Conservation (phyloP, 1,139 yeast species). For the Geotrichum restrictum region DNA sequence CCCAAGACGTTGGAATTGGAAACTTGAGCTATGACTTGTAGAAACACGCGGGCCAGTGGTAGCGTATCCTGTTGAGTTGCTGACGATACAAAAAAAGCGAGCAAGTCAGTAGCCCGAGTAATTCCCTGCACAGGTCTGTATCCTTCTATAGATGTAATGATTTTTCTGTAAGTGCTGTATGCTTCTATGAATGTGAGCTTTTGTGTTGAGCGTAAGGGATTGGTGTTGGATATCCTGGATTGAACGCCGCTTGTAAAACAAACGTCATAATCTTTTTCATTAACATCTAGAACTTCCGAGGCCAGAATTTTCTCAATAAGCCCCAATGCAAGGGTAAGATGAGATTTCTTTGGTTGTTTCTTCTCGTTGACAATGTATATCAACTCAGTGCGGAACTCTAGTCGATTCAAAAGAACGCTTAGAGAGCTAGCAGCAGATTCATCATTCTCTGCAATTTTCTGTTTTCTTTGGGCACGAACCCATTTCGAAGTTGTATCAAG, state of each 20-base stretch:
- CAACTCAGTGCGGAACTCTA: constrained; percentile 26
- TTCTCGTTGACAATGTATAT: constrained; percentile 25
- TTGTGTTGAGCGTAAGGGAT: constrained; percentile 33
- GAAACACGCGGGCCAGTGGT: constrained; percentile 35
- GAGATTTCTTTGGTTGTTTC: constrained; percentile 19
- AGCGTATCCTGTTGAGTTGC: constrained; percentile 22
- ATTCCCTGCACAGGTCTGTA: constrained; percentile 26
- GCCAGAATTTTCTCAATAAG: constrained; percentile 11
- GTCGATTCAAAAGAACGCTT: constrained; percentile 20
- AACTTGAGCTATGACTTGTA: constrained; percentile 24
- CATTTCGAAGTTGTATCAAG: constrained; percentile 27
- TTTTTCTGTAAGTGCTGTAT: constrained; percentile 23
- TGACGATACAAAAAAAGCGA: constrained; percentile 25
- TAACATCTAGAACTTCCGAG: constrained; percentile 1
- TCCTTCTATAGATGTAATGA: constrained; percentile 27
- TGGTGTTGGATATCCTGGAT: constrained; percentile 32
- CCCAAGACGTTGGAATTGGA: constrained; percentile 26
- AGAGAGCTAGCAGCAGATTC: constrained; percentile 15
- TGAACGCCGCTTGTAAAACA: constrained; percentile 31
- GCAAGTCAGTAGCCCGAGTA: constrained; percentile 30
- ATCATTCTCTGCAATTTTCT: neutral
- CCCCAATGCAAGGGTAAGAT: constrained; percentile 11
- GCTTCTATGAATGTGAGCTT: constrained; percentile 27
- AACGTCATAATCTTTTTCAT: constrained; percentile 5
- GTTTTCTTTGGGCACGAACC: constrained; percentile 15